Evolutionary conservation across 2,329 filamentous ascomycete genomes (phyloP).

Genomic region (Pleoardoris graminearum): DNA sequence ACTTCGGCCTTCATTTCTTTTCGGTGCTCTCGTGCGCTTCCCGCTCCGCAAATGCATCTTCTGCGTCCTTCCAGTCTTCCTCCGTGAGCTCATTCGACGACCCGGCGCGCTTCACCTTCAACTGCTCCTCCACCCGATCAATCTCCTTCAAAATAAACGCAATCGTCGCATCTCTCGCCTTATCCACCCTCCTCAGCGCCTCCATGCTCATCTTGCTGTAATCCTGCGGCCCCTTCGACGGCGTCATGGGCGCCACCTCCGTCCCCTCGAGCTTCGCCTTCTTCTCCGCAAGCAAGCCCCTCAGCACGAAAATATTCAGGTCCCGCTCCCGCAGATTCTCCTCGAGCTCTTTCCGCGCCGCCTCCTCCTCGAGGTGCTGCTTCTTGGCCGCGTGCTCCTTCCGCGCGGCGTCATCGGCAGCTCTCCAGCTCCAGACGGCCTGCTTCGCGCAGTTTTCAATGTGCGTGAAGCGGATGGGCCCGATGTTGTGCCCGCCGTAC

Average conservation of each 20-base stretch:
- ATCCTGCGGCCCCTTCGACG: slow-evolving; percentile 39
- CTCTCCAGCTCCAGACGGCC: slow-evolving; percentile 51
- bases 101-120: slow-evolving; percentile 36
- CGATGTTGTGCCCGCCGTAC: slow-evolving; percentile 59
- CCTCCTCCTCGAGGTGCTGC: slow-evolving; percentile 42
- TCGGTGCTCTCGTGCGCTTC: slow-evolving; percentile 6
- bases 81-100: slow-evolving; percentile 26
- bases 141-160: slow-evolving; percentile 57
- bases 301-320: slow-evolving; percentile 52
- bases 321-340: slow-evolving; percentile 48
- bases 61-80: slow-evolving; percentile 20
- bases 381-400: slow-evolving; percentile 43
- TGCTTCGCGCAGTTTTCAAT: slow-evolving; percentile 55
- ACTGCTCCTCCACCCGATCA: slow-evolving; percentile 53
- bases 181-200: slow-evolving; percentile 49
- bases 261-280: slow-evolving; percentile 36
- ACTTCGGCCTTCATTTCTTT: neutral
- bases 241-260: slow-evolving; percentile 29
- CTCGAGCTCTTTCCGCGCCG: slow-evolving; percentile 44
- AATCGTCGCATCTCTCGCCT: slow-evolving; percentile 58
- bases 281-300: slow-evolving; percentile 52
- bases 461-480: slow-evolving; percentile 57
- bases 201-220: slow-evolving; percentile 50
- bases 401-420: slow-evolving; percentile 35
- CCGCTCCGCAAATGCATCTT: slow-evolving; percentile 9